Evolutionary conservation across 306 rosid genomes (phyloP).

Genomic region (Hippophae tibetana): DNA sequence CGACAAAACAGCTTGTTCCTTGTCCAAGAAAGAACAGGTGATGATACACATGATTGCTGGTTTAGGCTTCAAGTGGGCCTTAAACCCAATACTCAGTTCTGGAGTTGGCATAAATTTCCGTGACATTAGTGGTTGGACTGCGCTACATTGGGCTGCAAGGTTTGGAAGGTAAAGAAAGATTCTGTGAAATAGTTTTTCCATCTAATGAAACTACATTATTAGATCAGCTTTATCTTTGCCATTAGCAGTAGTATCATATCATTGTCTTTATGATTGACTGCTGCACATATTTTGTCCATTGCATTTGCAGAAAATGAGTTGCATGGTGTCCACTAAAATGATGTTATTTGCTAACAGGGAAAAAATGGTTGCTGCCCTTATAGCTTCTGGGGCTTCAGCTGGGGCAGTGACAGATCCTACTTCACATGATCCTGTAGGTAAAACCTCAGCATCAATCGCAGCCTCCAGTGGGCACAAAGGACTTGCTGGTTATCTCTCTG

Average conservation of each 20-base stretch:
- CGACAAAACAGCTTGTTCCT: conserved; percentile 44
- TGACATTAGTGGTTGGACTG: conserved; percentile 88
- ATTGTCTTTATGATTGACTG: not conserved
- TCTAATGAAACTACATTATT: too few species aligned
- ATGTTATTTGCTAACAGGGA: conserved; percentile 45
- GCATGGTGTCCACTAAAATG: not conserved
- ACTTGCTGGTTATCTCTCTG: conserved; percentile 97
- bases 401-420: conserved; percentile 95
- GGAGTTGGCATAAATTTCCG: conserved; percentile 87
- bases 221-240: too few species aligned
- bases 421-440: conserved; percentile 59
- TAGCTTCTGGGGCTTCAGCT: conserved; percentile 88
- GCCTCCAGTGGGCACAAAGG: conserved; percentile 68
- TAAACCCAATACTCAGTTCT: conserved; percentile 59
- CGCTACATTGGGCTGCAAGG: conserved; percentile 94
- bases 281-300: not conserved
- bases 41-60: conserved; percentile 87
- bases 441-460: conserved; percentile 82
- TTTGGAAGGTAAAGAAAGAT: conserved; percentile 63
- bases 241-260: too few species aligned
- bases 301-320: not conserved
- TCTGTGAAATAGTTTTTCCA: too few species aligned
- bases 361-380: conserved; percentile 75
- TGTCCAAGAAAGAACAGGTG: conserved; percentile 91
- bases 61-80: conserved; percentile 88